These are phyloP conservation scores for Collybia sordida DNA, from an alignment of 768 basidiomycete genomes.

Conservation along the genomic window DNA sequence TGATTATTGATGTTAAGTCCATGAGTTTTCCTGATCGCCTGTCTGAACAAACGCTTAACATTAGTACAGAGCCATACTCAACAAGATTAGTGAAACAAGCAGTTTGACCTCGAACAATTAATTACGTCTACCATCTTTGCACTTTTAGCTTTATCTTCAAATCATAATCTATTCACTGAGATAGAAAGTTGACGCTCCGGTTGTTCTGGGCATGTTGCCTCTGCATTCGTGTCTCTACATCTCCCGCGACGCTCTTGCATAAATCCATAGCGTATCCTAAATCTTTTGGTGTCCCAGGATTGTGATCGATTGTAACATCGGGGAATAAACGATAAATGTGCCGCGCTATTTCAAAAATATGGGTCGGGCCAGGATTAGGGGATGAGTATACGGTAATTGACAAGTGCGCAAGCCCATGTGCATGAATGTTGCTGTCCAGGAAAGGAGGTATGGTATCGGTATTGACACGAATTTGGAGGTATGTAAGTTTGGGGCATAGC, in stretches of 20 bases:
- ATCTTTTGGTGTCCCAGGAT: background rate
- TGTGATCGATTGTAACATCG: background rate
- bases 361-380: background rate
- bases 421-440: background rate
- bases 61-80: too few relatives aligned
- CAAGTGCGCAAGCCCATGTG: background rate
- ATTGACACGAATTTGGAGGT: background rate
- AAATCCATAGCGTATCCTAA: background rate
- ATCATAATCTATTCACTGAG: too few relatives aligned
- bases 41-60: too few relatives aligned
- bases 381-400: background rate
- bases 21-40: too few relatives aligned
- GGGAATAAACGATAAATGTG: background rate
- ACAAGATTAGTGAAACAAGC: too few relatives aligned
- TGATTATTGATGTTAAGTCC: too few relatives aligned
- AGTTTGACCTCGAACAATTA: too few relatives aligned
- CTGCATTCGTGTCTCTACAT: background rate
- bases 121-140: background rate
- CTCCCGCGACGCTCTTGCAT: background rate
- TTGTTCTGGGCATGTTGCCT: too few relatives aligned
- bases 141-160: too few relatives aligned
- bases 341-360: background rate
- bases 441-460: background rate
- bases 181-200: too few relatives aligned
- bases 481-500: background rate